Conservation (phyloP, 352 stramenopile species). For the Pythium vanterpoolii region DNA sequence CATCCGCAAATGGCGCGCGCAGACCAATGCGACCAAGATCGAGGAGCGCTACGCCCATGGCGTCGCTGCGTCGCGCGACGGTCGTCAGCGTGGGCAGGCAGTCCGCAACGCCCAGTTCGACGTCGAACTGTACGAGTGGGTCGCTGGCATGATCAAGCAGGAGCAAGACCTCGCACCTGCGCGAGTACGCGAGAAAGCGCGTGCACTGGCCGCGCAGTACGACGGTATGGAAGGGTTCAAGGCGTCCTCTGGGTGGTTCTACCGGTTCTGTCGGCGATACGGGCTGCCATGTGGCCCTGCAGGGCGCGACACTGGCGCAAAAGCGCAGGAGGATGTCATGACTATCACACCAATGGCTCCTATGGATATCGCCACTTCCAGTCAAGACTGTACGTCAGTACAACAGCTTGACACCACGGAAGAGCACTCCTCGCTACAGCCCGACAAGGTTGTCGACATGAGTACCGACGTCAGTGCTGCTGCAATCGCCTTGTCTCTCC, state of each 20-base stretch:
- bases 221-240: conserved; percentile 48
- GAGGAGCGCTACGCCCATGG: conserved; percentile 37
- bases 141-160: conserved; percentile 20
- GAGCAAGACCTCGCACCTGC: conserved; percentile 24
- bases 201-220: conserved; percentile 26
- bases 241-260: conserved; percentile 54
- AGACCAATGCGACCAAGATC: conserved; percentile 36
- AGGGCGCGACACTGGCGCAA: background rate
- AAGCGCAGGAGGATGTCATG: background rate
- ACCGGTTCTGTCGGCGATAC: conserved; percentile 46
- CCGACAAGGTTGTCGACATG: background rate
- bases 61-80: conserved; percentile 30
- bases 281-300: conserved; percentile 24
- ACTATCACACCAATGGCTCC: background rate
- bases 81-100: conserved; percentile 33
- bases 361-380: background rate
- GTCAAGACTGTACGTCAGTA: background rate
- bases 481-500: conserved; percentile 13
- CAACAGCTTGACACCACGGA: background rate
- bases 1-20: conserved; percentile 52
- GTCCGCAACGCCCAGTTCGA: conserved; percentile 44
- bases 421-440: background rate
- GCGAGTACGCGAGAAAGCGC: conserved; percentile 35
- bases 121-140: conserved; percentile 36
- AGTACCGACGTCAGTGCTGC: background rate